Conservation (phyloP, 208 protist species). For the Leishmania amazonensis region DNA sequence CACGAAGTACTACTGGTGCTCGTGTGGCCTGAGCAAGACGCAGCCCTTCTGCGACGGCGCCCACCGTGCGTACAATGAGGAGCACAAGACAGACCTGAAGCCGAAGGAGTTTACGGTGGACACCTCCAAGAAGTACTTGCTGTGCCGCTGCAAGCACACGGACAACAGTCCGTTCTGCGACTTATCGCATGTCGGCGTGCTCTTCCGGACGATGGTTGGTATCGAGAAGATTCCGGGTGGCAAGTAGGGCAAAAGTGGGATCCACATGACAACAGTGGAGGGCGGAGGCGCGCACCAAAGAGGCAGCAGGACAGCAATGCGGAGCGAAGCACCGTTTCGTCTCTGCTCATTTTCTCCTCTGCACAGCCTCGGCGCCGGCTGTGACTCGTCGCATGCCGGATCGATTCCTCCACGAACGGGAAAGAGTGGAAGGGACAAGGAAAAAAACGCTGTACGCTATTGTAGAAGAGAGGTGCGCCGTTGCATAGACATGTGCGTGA, state of each 20-base stretch:
- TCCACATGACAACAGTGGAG: background rate
- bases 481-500: background rate
- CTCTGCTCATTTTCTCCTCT: background rate
- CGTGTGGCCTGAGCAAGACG: constrained; percentile 73
- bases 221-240: constrained; percentile 42
- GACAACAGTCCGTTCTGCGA: constrained; percentile 70
- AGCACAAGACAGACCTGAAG: constrained; percentile 67
- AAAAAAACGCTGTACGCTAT: background rate
- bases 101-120: constrained; percentile 65
- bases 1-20: constrained; percentile 87
- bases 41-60: constrained; percentile 85
- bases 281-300: background rate
- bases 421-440: background rate
- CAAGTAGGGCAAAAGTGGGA: constrained; percentile 7
- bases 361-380: background rate
- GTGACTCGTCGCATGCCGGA: background rate
- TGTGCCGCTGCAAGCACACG: constrained; percentile 85
- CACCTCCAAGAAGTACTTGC: constrained; percentile 49
- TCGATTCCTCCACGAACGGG: background rate
- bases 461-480: background rate
- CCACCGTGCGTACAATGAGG: constrained; percentile 67
- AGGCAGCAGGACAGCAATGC: background rate
- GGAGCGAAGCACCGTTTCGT: background rate
- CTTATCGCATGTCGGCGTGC: constrained; percentile 69
- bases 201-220: constrained; percentile 61